phyloP scores from a whole-genome alignment of 345 rosid genomes.

The Brassica rapa region DNA sequence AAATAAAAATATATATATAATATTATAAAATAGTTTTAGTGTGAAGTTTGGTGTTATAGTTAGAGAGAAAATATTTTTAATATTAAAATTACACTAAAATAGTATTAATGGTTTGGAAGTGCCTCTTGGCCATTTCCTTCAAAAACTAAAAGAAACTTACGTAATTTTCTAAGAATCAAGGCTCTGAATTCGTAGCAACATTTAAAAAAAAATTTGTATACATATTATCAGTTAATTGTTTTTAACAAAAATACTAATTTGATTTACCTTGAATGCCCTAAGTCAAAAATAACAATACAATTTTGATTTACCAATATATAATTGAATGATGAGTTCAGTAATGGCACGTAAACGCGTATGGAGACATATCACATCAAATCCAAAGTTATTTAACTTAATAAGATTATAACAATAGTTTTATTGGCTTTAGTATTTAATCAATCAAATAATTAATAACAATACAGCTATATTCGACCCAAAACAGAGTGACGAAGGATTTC shows the following conservation, averaged over 20 bases:
- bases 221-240: not conserved
- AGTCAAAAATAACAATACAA: too few species aligned
- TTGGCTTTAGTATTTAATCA: conserved; percentile 8
- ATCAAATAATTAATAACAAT: not conserved
- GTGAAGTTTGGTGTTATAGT: too few species aligned
- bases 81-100: too few species aligned
- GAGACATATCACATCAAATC: conserved; percentile 36
- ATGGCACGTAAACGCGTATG: conserved; percentile 39
- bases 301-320: not conserved
- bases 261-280: too few species aligned
- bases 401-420: not conserved
- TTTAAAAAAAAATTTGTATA: not conserved
- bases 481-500: not conserved
- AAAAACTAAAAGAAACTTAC: not conserved
- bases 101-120: too few species aligned
- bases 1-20: too few species aligned
- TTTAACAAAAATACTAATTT: not conserved
- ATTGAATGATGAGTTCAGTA: not conserved
- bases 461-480: conserved; percentile 10
- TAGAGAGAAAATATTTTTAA: too few species aligned
- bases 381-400: conserved; percentile 2
- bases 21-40: too few species aligned
- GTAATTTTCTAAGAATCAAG: not conserved
- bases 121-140: not conserved
- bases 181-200: not conserved